phyloP scores from a whole-genome alignment of 2,329 filamentous ascomycete genomes.

The Diaporthe longicolla region DNA sequence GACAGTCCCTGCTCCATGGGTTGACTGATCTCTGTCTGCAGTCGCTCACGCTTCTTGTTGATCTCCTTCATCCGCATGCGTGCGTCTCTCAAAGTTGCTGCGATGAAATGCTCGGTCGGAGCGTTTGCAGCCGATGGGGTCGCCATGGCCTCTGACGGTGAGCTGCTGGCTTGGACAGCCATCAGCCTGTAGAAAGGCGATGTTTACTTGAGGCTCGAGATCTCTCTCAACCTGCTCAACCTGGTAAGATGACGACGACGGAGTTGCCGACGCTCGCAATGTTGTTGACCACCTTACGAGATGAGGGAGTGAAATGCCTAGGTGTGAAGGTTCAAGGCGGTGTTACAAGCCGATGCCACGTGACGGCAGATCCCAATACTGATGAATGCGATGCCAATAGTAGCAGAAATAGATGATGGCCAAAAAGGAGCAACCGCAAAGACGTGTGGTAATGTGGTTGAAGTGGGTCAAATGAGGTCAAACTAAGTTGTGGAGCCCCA shows the following conservation, averaged over 20 bases:
- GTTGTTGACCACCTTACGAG: background rate
- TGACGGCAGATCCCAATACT: background rate
- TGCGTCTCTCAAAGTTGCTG: conserved; percentile 6
- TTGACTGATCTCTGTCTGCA: background rate
- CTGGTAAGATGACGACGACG: background rate
- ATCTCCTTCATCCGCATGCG: conserved; percentile 4
- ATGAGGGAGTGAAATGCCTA: background rate
- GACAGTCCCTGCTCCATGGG: background rate
- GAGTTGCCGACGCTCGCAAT: conserved; percentile 6
- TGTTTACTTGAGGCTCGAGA: background rate
- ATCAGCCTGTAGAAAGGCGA: background rate
- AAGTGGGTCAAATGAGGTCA: conserved; percentile 21
- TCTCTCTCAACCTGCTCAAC: background rate
- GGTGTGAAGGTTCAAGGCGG: background rate
- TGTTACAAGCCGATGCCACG: background rate
- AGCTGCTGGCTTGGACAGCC: background rate
- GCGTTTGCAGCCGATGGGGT: background rate
- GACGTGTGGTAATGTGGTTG: conserved; percentile 12
- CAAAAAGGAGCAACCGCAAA: background rate
- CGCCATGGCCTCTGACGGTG: background rate
- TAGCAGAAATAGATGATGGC: background rate
- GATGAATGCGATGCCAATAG: background rate
- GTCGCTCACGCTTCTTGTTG: background rate
- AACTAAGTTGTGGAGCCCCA: conserved; percentile 34
- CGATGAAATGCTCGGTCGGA: background rate